phyloP scores from a whole-genome alignment of 2,329 filamentous ascomycete species.

The Passalora sequoiae region DNA sequence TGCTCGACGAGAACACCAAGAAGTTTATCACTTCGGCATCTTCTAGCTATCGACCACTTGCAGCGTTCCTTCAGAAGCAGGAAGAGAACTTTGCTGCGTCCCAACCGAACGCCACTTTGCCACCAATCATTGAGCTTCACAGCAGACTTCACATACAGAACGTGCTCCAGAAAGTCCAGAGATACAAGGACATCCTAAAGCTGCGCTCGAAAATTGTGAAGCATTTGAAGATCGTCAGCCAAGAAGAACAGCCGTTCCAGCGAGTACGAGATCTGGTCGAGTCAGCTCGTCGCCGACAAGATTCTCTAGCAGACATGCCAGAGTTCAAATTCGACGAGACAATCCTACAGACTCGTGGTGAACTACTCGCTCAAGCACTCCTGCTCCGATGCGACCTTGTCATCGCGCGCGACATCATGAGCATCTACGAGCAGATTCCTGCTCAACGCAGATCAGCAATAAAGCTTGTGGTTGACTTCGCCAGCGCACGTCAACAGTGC shows the following conservation, averaged over 20 bases:
- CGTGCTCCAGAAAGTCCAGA: too few species aligned
- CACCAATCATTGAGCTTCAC: too few species aligned
- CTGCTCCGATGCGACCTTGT: slow-evolving; percentile 47
- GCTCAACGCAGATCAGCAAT: too few species aligned
- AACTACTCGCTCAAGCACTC: slow-evolving; percentile 43
- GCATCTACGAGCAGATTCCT: slow-evolving; percentile 16
- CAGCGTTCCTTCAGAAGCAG: too few species aligned
- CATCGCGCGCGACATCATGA: slow-evolving; percentile 44
- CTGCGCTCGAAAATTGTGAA: slow-evolving; percentile 23
- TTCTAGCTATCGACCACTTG: too few species aligned
- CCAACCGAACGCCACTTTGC: too few species aligned
- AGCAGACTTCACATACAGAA: too few species aligned
- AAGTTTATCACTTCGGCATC: too few species aligned
- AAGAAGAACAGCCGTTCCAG: slow-evolving; percentile 49
- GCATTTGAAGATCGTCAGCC: slow-evolving; percentile 18
- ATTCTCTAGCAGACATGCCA: slow-evolving; percentile 6
- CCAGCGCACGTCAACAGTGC: too few species aligned
- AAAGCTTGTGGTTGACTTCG: too few species aligned
- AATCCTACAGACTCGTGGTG: slow-evolving; percentile 29
- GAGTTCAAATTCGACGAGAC: slow-evolving; percentile 20
- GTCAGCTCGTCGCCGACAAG: slow-evolving; percentile 32
- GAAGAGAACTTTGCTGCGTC: too few species aligned
- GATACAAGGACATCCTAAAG: slow-evolving; percentile 15
- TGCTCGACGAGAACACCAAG: too few species aligned
- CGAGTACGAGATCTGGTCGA: slow-evolving; percentile 45